phyloP scores from a whole-genome alignment of 768 basidiomycete species.

The Leccinum pellstonianum region DNA sequence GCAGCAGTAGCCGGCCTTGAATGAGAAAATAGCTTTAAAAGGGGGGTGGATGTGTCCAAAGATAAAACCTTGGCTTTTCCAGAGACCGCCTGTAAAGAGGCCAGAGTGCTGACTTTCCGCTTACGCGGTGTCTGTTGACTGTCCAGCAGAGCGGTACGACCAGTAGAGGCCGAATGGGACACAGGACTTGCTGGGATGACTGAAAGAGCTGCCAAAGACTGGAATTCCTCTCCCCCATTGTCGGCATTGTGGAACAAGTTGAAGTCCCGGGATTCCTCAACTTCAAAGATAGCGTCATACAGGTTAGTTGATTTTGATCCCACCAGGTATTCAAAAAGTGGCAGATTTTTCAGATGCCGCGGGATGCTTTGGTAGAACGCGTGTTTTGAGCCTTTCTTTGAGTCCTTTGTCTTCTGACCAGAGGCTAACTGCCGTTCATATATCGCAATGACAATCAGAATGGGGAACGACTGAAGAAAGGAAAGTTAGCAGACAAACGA shows the following conservation, averaged over 20 bases:
- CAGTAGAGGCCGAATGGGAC: slow-evolving; percentile 9
- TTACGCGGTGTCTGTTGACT: slow-evolving; percentile 12
- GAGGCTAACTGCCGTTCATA: slow-evolving; percentile 74
- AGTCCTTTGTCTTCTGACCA: slow-evolving; percentile 50
- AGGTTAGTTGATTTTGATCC: slow-evolving; percentile 65
- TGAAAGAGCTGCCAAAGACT: slow-evolving; percentile 14
- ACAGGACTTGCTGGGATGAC: slow-evolving; percentile 8
- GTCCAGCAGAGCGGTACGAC: slow-evolving; percentile 7
- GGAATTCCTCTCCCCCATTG: slow-evolving; percentile 33
- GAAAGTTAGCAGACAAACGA: background rate
- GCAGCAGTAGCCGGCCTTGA: slow-evolving; percentile 20
- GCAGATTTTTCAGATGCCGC: slow-evolving; percentile 69
- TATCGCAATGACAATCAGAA: slow-evolving; percentile 68
- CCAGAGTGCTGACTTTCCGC: slow-evolving; percentile 30
- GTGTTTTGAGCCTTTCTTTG: slow-evolving; percentile 51
- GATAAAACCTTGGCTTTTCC: slow-evolving; percentile 30
- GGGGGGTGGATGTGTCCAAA: slow-evolving; percentile 29
- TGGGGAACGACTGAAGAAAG: slow-evolving; percentile 61
- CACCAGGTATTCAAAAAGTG: slow-evolving; percentile 73
- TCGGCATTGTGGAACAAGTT: slow-evolving; percentile 53
- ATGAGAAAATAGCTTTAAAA: slow-evolving; percentile 28
- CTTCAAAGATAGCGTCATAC: slow-evolving; percentile 78
- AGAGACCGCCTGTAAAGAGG: slow-evolving; percentile 30
- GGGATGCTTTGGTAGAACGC: slow-evolving; percentile 64
- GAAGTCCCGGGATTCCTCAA: slow-evolving; percentile 49